Conservation (phyloP, 441 rosid genomes). For the Aleurites moluccanus region DNA sequence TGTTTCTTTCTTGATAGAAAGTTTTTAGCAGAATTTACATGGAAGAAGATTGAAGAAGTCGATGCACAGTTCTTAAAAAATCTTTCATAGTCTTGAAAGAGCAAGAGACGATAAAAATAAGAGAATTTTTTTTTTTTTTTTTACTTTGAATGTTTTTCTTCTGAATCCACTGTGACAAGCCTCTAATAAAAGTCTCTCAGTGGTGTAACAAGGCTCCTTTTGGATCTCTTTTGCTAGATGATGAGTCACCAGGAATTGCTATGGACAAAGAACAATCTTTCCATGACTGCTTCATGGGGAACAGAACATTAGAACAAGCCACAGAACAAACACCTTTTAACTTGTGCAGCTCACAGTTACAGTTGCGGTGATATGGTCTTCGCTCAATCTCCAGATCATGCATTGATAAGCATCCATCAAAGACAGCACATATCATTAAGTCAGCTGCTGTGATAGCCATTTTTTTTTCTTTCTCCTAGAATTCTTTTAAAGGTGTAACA, state of each 20-base stretch:
- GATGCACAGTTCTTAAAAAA: neutral
- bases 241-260: neutral
- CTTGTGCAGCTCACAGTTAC: conserved; percentile 37
- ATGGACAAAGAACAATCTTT: conserved; percentile 16
- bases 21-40: neutral
- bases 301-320: conserved; percentile 14
- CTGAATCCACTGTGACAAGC: neutral
- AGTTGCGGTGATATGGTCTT: conserved; percentile 34
- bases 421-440: conserved; percentile 24
- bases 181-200: neutral
- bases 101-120: neutral
- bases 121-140: neutral
- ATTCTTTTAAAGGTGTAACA: neutral
- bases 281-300: conserved; percentile 20
- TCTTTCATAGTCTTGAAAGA: neutral
- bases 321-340: conserved; percentile 1
- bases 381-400: conserved; percentile 26
- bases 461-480: neutral
- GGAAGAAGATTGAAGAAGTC: neutral
- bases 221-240: neutral
- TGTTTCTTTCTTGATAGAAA: neutral
- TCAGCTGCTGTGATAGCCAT: conserved; percentile 1
- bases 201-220: neutral
- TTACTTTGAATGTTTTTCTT: neutral
- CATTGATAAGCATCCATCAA: conserved; percentile 27